Percentiles rank a stretch among this genome's conserved stretches.
Evolutionary conservation across 2,329 filamentous ascomycete species (phyloP).

Genomic region (Macrophomina pseudophaseolina): DNA sequence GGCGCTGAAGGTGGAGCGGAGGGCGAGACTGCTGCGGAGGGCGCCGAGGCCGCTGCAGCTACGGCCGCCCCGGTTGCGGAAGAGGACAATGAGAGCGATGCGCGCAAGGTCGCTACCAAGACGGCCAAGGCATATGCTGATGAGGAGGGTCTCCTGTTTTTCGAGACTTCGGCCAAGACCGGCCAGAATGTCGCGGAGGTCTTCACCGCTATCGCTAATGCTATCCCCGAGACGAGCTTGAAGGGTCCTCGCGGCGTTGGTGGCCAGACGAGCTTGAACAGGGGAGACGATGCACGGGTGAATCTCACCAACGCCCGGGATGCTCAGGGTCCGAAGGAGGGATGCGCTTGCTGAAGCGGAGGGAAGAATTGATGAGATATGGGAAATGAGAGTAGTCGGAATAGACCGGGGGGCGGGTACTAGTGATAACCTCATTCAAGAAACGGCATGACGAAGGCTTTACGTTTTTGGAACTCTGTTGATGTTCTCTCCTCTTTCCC

Average conservation of each 20-base stretch:
- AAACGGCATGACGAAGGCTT: slow-evolving; percentile 23
- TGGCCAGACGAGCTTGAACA: slow-evolving; percentile 63
- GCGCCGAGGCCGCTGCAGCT: slow-evolving; percentile 46
- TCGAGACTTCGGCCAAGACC: slow-evolving; percentile 97
- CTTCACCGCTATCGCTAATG: slow-evolving; percentile 97
- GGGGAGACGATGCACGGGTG: slow-evolving; percentile 71
- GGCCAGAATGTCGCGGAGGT: slow-evolving; percentile 94
- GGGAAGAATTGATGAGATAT: background rate
- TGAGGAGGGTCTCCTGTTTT: slow-evolving; percentile 92
- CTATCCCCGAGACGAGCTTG: slow-evolving; percentile 94
- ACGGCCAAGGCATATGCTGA: slow-evolving; percentile 94
- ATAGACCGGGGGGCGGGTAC: background rate
- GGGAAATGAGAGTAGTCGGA: slow-evolving; percentile 10
- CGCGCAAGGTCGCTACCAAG: slow-evolving; percentile 85
- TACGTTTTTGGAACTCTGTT: slow-evolving; percentile 1
- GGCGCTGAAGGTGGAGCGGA: slow-evolving; percentile 33
- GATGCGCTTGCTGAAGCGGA: slow-evolving; percentile 76
- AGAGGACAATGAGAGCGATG: slow-evolving; percentile 70
- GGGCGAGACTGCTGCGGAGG: slow-evolving; percentile 50
- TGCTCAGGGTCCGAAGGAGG: slow-evolving; percentile 80
- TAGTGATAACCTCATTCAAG: slow-evolving; percentile 10
- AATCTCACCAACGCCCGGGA: slow-evolving; percentile 74
- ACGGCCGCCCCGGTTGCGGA: slow-evolving; percentile 37
- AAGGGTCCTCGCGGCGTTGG: slow-evolving; percentile 78
- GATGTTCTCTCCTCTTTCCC: slow-evolving; percentile 2